Evolutionary conservation across 1,139 yeast genomes (phyloP).

Genomic region (Chernovozyma sophiae-reginae): DNA sequence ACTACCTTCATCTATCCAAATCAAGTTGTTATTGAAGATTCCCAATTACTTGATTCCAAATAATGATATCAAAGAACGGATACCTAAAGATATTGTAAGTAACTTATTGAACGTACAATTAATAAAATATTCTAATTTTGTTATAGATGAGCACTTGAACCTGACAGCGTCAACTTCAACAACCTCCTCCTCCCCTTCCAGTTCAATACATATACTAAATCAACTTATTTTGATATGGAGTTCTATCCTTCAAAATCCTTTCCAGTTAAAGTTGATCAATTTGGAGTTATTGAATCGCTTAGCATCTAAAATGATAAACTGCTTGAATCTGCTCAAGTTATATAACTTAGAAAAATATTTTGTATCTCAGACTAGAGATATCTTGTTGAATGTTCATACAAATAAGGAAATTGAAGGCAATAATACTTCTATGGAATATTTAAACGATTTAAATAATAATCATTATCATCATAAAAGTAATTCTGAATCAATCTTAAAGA

Average conservation of each 20-base stretch:
- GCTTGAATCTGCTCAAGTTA: not conserved
- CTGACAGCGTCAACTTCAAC: not conserved
- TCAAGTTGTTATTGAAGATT: slow-evolving; percentile 8
- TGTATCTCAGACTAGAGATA: not conserved
- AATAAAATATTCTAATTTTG: slow-evolving; percentile 1
- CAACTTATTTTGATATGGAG: not conserved
- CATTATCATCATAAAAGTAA: not conserved
- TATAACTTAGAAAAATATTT: not conserved
- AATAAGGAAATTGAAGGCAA: no score
- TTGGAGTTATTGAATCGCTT: not conserved
- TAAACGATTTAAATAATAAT: no score
- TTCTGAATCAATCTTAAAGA: not conserved
- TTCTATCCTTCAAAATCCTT: not conserved
- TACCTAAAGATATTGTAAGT: not conserved
- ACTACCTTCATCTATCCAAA: slow-evolving; percentile 6
- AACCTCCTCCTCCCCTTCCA: not conserved
- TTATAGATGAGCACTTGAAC: not conserved
- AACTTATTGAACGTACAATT: slow-evolving; percentile 3
- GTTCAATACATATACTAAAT: not conserved
- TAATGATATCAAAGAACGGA: not conserved
- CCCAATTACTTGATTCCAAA: slow-evolving; percentile 7
- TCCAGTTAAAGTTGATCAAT: not conserved
- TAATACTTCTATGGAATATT: not conserved
- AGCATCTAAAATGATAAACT: not conserved
- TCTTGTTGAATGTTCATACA: not conserved